phyloP scores from a whole-genome alignment of 2,329 filamentous ascomycete genomes.

The Graphilbum sp. region DNA sequence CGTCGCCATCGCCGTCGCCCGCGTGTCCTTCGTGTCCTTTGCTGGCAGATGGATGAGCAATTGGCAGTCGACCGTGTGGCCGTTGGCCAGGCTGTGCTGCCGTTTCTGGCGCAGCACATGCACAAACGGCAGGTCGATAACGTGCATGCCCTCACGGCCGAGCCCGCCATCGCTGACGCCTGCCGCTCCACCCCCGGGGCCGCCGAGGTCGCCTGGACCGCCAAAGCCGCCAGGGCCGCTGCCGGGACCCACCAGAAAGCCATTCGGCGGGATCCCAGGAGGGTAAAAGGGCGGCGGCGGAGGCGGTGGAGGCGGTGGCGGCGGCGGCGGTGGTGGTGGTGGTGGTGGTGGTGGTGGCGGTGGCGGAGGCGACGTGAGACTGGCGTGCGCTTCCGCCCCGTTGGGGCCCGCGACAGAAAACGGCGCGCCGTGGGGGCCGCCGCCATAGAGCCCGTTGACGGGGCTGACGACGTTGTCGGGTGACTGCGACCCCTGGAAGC shows the following conservation, averaged over 20 bases:
- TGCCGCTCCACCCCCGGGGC: too few relatives aligned
- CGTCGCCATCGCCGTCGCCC: neutral
- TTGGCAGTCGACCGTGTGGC: too few relatives aligned
- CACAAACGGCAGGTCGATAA: neutral
- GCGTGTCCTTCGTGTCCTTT: too few relatives aligned
- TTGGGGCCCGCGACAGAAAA: constrained; percentile 1
- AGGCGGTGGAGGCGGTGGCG: too few relatives aligned
- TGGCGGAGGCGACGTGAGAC: too few relatives aligned
- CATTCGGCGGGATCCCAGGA: too few relatives aligned
- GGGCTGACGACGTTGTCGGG: constrained; percentile 5
- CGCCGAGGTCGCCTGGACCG: neutral
- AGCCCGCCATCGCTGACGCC: too few relatives aligned
- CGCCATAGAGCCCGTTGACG: neutral
- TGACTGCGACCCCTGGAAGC: constrained; percentile 42
- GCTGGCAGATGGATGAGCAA: neutral
- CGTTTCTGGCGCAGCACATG: neutral
- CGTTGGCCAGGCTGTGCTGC: neutral
- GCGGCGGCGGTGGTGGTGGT: too few relatives aligned
- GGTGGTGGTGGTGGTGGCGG: too few relatives aligned
- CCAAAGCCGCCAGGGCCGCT: neutral
- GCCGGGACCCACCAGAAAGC: too few relatives aligned
- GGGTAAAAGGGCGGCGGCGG: neutral
- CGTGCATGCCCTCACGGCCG: neutral
- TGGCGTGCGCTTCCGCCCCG: too few relatives aligned
- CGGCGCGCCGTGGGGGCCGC: neutral